Evolutionary conservation across 2,329 filamentous ascomycete species (phyloP).

Genomic region (Pseudogymnoascus sp.): DNA sequence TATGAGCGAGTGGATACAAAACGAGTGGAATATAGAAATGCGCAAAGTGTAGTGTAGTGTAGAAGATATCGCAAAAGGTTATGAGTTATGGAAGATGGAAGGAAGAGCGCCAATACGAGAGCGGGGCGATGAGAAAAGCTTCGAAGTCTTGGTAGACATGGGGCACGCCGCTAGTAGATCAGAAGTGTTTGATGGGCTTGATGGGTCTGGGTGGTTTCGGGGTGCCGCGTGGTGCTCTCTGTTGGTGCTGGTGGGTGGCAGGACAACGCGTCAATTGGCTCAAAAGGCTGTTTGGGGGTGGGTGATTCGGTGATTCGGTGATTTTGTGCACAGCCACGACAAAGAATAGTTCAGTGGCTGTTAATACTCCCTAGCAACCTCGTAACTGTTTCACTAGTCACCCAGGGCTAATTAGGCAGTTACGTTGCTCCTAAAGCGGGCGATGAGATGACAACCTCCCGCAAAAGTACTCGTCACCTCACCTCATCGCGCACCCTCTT

Average conservation of each 20-base stretch:
- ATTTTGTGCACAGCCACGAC: not conserved
- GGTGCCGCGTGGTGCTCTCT: not conserved
- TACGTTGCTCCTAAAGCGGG: too few species aligned
- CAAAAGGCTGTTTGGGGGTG: not conserved
- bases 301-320: not conserved
- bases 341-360: not conserved
- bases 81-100: not conserved
- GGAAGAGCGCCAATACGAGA: not conserved
- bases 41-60: not conserved
- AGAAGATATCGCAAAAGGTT: not conserved
- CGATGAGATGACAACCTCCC: too few species aligned
- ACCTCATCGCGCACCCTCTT: too few species aligned
- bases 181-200: not conserved
- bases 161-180: not conserved
- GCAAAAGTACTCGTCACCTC: too few species aligned
- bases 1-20: not conserved
- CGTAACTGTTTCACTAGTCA: not conserved
- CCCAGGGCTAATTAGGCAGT: too few species aligned
- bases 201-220: not conserved
- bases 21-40: not conserved
- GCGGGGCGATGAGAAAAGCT: not conserved
- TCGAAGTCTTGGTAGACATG: not conserved
- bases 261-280: not conserved
- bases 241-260: too few species aligned
- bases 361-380: not conserved